A percentile compares a stretch with the other conserved stretches of the same genome.
Evolutionary conservation across 2,329 filamentous ascomycete genomes (phyloP).

Genomic region (Amauroascus niger): DNA sequence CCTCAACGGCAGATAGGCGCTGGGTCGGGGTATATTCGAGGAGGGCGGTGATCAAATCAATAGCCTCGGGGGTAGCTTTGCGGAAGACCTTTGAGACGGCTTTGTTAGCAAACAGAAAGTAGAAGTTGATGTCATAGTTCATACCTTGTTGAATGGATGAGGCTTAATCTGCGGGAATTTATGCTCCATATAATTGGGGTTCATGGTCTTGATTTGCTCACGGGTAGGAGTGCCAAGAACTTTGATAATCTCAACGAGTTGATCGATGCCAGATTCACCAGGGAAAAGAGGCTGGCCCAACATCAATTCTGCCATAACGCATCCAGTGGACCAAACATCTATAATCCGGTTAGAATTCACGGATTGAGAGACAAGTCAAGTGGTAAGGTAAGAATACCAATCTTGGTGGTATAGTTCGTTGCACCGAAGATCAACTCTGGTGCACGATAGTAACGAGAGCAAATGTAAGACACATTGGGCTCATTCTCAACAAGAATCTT

Average conservation of each 20-base stretch:
- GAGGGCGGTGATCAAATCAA: constrained; percentile 86
- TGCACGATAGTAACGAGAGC: constrained; percentile 95
- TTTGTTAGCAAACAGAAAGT: neutral
- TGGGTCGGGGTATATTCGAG: constrained; percentile 97
- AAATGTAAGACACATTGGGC: constrained; percentile 99
- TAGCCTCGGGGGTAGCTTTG: constrained; percentile 84
- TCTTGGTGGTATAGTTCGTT: constrained; percentile 99
- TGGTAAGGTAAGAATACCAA: constrained; percentile 57
- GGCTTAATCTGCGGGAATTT: constrained; percentile 99
- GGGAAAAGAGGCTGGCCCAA: constrained; percentile 95
- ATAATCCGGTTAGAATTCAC: constrained; percentile 16
- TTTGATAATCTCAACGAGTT: constrained; percentile 98
- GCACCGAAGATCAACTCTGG: constrained; percentile 97
- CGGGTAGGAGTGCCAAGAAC: constrained; percentile 91
- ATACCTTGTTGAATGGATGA: constrained; percentile 89
- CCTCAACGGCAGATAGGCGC: constrained; percentile 82
- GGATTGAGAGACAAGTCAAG: neutral
- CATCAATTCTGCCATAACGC: constrained; percentile 99
- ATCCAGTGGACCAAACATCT: constrained; percentile 99
- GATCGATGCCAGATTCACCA: constrained; percentile 95
- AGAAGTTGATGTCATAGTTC: neutral
- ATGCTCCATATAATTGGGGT: constrained; percentile 99
- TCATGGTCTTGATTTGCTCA: constrained; percentile 99
- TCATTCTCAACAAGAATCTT: constrained; percentile 99
- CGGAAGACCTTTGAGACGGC: constrained; percentile 62